Conservation (phyloP, 108 stramenopile species). For the Nitzschia palea region DNA sequence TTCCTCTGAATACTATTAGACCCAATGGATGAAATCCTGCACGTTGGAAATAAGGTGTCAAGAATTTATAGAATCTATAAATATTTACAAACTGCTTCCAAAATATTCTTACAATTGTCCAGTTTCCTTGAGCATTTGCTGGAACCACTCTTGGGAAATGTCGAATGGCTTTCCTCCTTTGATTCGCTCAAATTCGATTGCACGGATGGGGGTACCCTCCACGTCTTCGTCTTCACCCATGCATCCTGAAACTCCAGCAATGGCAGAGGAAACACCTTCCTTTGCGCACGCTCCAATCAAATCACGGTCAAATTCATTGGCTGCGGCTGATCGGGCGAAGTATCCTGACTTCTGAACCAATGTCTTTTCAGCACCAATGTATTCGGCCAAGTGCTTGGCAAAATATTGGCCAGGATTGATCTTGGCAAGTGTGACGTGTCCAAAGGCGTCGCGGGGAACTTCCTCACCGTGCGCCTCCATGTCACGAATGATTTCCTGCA, state of each 20-base stretch:
- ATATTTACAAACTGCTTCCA: too few species aligned
- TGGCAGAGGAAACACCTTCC: conserved; percentile 77
- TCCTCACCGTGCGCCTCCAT: conserved; percentile 64
- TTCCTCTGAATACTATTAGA: too few species aligned
- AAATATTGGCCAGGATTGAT: conserved; percentile 90
- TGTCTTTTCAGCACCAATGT: conserved; percentile 87
- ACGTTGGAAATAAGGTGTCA: too few species aligned
- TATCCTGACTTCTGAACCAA: conserved; percentile 91
- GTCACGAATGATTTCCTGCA: conserved; percentile 80
- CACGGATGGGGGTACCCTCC: conserved; percentile 77
- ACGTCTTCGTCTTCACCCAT: conserved; percentile 92
- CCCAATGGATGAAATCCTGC: too few species aligned
- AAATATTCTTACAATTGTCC: conserved; percentile 43
- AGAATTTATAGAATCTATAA: too few species aligned
- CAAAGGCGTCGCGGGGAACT: conserved; percentile 88
- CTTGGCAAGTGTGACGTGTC: conserved; percentile 85
- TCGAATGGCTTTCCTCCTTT: conserved; percentile 89
- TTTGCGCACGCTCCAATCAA: conserved; percentile 84
- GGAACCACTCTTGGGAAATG: conserved; percentile 73
- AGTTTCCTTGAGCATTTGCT: conserved; percentile 80
- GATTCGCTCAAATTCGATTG: conserved; percentile 90
- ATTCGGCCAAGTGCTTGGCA: conserved; percentile 65
- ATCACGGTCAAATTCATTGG: conserved; percentile 81
- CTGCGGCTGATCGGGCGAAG: conserved; percentile 86
- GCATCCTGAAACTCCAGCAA: conserved; percentile 78